These are phyloP conservation scores for Suillus paluster DNA, from an alignment of 768 basidiomycete genomes.

Conservation along the genomic window DNA sequence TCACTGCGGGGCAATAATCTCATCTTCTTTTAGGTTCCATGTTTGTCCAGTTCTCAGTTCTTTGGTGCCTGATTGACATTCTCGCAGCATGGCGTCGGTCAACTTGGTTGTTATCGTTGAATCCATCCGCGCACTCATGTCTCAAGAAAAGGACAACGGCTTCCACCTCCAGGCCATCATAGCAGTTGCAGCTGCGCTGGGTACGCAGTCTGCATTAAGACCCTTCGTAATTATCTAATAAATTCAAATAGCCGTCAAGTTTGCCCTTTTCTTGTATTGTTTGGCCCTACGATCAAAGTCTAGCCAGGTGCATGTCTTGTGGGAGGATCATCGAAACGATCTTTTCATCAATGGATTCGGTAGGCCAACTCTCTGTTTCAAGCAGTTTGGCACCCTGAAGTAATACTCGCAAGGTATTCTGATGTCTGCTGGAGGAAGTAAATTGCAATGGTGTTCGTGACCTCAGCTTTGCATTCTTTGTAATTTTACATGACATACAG, in stretches of 20 bases:
- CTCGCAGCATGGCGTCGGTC: constrained; percentile 81
- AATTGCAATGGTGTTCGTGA: constrained; percentile 78
- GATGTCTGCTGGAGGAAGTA: constrained; percentile 84
- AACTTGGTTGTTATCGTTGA: constrained; percentile 92
- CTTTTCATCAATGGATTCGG: constrained; percentile 84
- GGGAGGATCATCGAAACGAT: constrained; percentile 97
- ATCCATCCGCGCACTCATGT: constrained; percentile 72
- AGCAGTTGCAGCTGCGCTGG: constrained; percentile 81
- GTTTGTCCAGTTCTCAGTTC: constrained; percentile 31
- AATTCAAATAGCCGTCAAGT: constrained; percentile 67
- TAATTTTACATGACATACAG: constrained; percentile 38
- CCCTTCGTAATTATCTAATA: constrained; percentile 2
- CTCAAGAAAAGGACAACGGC: constrained; percentile 55
- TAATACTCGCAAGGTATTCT: constrained; percentile 60
- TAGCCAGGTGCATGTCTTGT: constrained; percentile 92
- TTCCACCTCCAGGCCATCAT: constrained; percentile 86
- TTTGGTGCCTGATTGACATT: constrained; percentile 7
- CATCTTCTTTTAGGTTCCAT: constrained; percentile 47
- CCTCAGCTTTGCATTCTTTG: constrained; percentile 8
- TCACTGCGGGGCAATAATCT: not conserved
- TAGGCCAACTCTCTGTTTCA: constrained; percentile 31
- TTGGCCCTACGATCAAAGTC: constrained; percentile 75
- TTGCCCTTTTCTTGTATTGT: constrained; percentile 88
- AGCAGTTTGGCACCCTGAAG: not conserved
- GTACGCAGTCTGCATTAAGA: constrained; percentile 32